Evolutionary conservation across 1,284 basidiomycete genomes (phyloP).

Genomic region (Cutaneotrichosporon daszewskae): DNA sequence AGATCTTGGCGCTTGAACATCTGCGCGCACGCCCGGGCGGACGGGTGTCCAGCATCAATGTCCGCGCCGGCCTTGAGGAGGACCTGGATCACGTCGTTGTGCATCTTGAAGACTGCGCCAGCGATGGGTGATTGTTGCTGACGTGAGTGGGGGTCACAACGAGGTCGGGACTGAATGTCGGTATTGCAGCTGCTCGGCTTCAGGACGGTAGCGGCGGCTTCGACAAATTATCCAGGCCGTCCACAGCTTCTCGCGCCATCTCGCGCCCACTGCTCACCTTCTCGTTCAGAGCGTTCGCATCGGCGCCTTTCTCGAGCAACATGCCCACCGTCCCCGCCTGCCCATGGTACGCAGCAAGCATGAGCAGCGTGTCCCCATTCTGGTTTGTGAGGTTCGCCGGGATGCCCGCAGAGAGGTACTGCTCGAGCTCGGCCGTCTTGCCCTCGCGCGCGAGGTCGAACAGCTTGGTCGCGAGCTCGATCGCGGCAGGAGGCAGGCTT

Average conservation of each 20-base stretch:
- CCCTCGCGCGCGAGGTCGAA: conserved; percentile 70
- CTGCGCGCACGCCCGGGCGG: conserved; percentile 59
- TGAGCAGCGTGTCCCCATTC: conserved; percentile 71
- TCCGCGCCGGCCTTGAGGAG: conserved; percentile 64
- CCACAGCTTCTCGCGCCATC: too few species aligned
- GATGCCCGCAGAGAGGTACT: conserved; percentile 65
- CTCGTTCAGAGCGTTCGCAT: conserved; percentile 68
- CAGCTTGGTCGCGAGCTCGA: conserved; percentile 67
- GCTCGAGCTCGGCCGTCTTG: conserved; percentile 51
- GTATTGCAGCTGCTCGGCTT: too few species aligned
- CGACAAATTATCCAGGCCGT: too few species aligned
- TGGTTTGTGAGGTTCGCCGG: conserved; percentile 72
- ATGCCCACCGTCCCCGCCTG: conserved; percentile 56
- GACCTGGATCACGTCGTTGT: conserved; percentile 58
- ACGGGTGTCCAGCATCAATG: conserved; percentile 63
- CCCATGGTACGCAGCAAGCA: conserved; percentile 76
- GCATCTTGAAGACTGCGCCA: conserved; percentile 72
- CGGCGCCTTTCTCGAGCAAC: conserved; percentile 58
- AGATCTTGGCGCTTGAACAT: conserved; percentile 23
- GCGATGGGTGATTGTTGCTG: too few species aligned
- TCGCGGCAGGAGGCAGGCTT: conserved; percentile 48
- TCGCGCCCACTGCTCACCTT: conserved; percentile 70
- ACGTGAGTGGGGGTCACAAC: too few species aligned
- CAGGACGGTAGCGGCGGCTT: too few species aligned
- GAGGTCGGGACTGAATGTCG: too few species aligned